Evolutionary conservation across 257 asterid genomes (phyloP).

Genomic region (Verbena officinalis): DNA sequence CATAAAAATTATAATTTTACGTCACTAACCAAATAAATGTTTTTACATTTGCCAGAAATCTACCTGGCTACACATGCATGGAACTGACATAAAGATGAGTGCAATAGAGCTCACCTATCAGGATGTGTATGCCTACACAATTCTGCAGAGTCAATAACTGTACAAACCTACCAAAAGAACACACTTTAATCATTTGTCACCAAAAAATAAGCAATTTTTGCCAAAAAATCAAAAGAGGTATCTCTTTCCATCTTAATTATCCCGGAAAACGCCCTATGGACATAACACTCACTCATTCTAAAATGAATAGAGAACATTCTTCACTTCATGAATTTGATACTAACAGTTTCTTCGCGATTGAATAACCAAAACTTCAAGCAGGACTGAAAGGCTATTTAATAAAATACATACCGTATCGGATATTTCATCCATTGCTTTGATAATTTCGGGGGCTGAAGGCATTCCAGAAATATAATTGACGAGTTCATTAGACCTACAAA

Average conservation of each 20-base stretch:
- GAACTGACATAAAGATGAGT: slow-evolving; percentile 2
- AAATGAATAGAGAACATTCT: not conserved
- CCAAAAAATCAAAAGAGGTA: not conserved
- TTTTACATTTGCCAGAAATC: not conserved
- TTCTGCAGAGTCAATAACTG: slow-evolving; percentile 92
- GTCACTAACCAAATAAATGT: slow-evolving; percentile 14
- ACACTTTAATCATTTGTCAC: slow-evolving; percentile 13
- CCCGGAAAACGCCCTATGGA: not conserved
- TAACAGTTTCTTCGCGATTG: not conserved
- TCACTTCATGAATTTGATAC: too few species aligned
- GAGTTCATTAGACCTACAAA: slow-evolving; percentile 80
- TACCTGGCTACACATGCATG: not conserved
- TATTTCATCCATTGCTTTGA: slow-evolving; percentile 87
- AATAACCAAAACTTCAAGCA: not conserved
- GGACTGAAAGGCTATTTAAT: not conserved
- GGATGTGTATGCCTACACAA: slow-evolving; percentile 97
- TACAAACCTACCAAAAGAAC: slow-evolving; percentile 71
- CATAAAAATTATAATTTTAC: slow-evolving; percentile 6
- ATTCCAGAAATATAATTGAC: slow-evolving; percentile 66
- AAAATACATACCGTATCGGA: slow-evolving; percentile 75
- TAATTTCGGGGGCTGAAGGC: slow-evolving; percentile 81
- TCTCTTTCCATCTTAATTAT: slow-evolving; percentile 4
- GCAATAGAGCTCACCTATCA: slow-evolving; percentile 58
- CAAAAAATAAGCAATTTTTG: slow-evolving; percentile 12
- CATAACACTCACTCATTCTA: slow-evolving; percentile 1